Evolutionary conservation across 1,139 yeast genomes (phyloP).

Genomic region (Magnusiomyces suaveolens): DNA sequence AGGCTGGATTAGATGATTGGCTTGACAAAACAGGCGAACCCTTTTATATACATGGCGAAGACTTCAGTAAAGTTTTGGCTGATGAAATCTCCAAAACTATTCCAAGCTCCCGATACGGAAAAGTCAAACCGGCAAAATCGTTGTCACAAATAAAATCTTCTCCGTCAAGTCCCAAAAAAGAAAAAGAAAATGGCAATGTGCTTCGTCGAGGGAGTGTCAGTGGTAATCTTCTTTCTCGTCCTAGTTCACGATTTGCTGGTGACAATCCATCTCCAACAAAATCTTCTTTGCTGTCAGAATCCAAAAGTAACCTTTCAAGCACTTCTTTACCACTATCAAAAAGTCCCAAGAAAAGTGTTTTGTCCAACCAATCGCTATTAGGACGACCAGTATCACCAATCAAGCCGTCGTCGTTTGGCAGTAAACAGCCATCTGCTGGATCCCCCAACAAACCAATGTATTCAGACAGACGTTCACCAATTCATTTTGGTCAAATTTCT

Average conservation of each 20-base stretch:
- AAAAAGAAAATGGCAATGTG: too few species aligned
- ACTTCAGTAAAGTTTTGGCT: constrained; percentile 20
- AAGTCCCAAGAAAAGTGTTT: neutral
- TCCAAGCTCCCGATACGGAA: neutral
- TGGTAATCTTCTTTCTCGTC: neutral
- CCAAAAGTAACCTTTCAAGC: neutral
- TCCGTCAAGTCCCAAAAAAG: too few species aligned
- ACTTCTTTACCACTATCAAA: neutral
- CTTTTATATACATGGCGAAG: constrained; percentile 28
- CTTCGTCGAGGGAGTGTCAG: neutral
- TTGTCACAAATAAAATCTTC: neutral
- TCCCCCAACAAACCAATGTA: neutral
- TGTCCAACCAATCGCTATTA: neutral
- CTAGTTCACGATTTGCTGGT: neutral
- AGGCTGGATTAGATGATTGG: constrained; percentile 40
- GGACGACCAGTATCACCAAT: neutral
- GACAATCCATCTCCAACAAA: neutral
- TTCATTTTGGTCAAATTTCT: neutral
- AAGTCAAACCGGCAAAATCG: neutral
- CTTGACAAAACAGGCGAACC: constrained; percentile 34
- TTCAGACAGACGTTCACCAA: neutral
- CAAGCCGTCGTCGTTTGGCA: neutral
- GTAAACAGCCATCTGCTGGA: neutral
- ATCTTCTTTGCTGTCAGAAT: neutral
- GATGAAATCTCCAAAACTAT: constrained; percentile 17